Percentiles rank a stretch among this genome's conserved stretches.
These are phyloP conservation scores for Candida frijolesensis DNA, from an alignment of 1,139 yeast genomes.

Conservation along the genomic window DNA sequence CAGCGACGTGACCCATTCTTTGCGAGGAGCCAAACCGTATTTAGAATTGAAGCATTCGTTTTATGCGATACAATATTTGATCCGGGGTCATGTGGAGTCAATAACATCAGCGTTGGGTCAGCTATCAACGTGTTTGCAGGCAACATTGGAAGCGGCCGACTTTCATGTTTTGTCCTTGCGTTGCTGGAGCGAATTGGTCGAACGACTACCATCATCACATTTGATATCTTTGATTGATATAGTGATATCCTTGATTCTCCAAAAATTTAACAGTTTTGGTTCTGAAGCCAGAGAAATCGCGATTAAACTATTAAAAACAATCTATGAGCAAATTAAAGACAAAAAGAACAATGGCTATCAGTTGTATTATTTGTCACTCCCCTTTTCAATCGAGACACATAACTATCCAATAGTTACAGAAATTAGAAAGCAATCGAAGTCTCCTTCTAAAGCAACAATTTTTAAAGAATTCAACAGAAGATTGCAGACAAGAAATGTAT, in stretches of 20 bases:
- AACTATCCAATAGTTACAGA: conserved; percentile 20
- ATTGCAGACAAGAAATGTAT: conserved; percentile 66
- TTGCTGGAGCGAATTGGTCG: conserved; percentile 66
- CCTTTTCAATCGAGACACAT: conserved; percentile 45
- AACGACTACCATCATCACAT: conserved; percentile 51
- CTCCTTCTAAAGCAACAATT: conserved; percentile 31
- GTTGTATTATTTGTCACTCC: conserved; percentile 51
- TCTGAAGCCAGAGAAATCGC: conserved; percentile 49
- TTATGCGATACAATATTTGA: conserved; percentile 70
- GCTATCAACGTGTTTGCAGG: conserved; percentile 82
- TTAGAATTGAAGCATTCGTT: conserved; percentile 74
- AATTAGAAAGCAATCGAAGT: conserved; percentile 26
- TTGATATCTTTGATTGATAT: conserved; percentile 51
- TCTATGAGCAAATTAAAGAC: conserved; percentile 37
- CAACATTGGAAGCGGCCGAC: conserved; percentile 66
- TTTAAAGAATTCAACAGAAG: conserved; percentile 58
- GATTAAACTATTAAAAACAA: conserved; percentile 43
- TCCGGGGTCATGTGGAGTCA: conserved; percentile 59
- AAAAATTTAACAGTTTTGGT: conserved; percentile 60
- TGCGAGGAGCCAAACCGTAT: conserved; percentile 69
- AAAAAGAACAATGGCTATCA: conserved; percentile 41
- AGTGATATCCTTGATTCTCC: conserved; percentile 53
- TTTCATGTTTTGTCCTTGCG: conserved; percentile 64
- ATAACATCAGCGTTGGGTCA: conserved; percentile 85
- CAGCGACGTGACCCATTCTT: conserved; percentile 77